Base-by-base conservation (phyloP, 345 rosid species). In the Salix arbutifolia region DNA sequence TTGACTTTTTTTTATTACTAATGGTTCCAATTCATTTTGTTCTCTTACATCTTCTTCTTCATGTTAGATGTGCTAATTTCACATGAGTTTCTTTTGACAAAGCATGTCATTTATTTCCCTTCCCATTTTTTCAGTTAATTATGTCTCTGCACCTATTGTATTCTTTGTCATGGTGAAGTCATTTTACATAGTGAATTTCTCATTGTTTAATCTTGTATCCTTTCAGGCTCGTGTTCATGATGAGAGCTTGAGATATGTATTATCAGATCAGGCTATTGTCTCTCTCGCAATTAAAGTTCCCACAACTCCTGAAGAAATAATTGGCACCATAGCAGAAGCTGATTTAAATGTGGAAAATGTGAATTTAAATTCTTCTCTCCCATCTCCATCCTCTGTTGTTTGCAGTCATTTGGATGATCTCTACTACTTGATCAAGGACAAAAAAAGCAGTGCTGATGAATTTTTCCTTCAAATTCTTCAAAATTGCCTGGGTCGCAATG, bases 171-270 rank as follows among this genome's bases (percentile, higher is more conserved):
- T n/a, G 6, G 69, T 73, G 8, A 17, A 21, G 64, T 25, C 12
- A 73, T 65, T 66, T 74, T 44, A 14, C 73, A 71, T 61, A 65
- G 6, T 60, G n/a, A 52, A 56, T 70, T 38, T 40, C n/a, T 68
- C 17, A 30, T 72, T 72, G 30, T 56, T 71, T 67, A 62, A 77
- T 30, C 58, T 74, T 83, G 67, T 42, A 76, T 77, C 72, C 70
- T 86, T 83, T 76, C 88, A 93, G 99, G 98, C 95, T 76, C 94
- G 97, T 42, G 84, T 93, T 65, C 98, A 93, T 87, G 99, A 93
- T 80, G 99, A 96, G 87, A 91, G 98, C 87, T 83, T 85, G 18
- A 90, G 93, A 84, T 91, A 79, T 84, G 90, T 91, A 33, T 73
- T 96, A 83, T 89, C 98, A 52, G 99, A 96, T 77, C 94, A 86